These are phyloP conservation scores for Aspergillus haitiensis DNA, from an alignment of 495 filamentous ascomycete species.

Conservation along the genomic window DNA sequence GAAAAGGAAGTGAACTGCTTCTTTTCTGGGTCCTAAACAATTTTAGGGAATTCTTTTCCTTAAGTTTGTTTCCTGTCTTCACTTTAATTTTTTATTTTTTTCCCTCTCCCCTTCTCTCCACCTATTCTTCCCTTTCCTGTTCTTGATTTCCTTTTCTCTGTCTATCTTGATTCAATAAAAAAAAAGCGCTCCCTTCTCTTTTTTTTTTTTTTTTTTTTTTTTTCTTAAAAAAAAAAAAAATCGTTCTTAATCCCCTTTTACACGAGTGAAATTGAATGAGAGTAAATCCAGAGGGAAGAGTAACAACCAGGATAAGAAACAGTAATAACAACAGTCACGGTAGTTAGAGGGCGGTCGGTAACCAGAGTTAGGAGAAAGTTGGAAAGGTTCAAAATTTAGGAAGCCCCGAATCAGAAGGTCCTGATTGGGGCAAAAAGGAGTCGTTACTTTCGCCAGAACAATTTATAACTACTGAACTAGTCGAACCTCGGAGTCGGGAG, in stretches of 20 bases:
- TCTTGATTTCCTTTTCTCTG: background rate
- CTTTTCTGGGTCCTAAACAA: background rate
- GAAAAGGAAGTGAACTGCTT: conserved; percentile 6
- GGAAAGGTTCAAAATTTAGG: conserved; percentile 17
- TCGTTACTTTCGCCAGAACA: conserved; percentile 7
- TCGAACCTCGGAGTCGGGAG: conserved; percentile 31
- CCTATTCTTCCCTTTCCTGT: conserved; percentile 2
- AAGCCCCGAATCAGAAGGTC: conserved; percentile 11
- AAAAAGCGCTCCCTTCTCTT: background rate
- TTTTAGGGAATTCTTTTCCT: conserved; percentile 11
- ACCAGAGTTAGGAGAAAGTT: conserved; percentile 14
- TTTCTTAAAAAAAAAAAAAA: background rate
- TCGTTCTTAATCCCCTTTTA: background rate
- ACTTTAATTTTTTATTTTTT: conserved; percentile 7
- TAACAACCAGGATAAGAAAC: conserved; percentile 4
- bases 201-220: conserved; percentile 4
- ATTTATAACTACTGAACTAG: conserved; percentile 15
- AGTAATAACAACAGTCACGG: conserved; percentile 12
- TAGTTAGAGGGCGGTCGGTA: conserved; percentile 12
- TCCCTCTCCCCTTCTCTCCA: background rate
- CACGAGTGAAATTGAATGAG: background rate
- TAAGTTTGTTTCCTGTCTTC: background rate
- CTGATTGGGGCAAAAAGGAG: conserved; percentile 22
- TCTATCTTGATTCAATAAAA: background rate
- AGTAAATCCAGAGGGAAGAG: background rate